Conservation (phyloP, 2,329 filamentous ascomycete genomes). For the Fusarium cyanostomum region DNA sequence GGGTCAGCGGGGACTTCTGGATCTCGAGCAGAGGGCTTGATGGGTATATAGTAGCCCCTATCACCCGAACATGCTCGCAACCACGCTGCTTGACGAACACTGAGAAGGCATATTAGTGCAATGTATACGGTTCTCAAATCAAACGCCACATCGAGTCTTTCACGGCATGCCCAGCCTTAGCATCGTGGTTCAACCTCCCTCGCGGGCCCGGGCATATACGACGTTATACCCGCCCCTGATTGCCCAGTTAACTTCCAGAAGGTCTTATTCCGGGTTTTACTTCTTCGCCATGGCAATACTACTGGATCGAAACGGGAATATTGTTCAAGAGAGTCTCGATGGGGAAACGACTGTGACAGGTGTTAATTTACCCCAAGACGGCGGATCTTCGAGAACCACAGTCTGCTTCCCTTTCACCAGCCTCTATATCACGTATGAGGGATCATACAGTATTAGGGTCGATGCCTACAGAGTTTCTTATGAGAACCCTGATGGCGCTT, state of each 20-base stretch:
- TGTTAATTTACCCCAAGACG: constrained; percentile 7
- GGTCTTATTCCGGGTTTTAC: constrained; percentile 10
- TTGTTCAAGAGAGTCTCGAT: constrained; percentile 32
- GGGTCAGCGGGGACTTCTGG: neutral
- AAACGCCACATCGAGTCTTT: neutral
- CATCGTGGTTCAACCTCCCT: constrained; percentile 42
- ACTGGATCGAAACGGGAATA: constrained; percentile 22
- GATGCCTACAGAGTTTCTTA: constrained; percentile 42
- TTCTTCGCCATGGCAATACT: constrained; percentile 45
- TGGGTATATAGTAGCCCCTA: constrained; percentile 2
- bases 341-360: constrained; percentile 35
- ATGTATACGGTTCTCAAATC: neutral
- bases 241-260: constrained; percentile 21
- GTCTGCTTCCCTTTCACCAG: constrained; percentile 42
- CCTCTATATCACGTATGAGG: constrained; percentile 35
- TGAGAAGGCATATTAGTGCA: constrained; percentile 15
- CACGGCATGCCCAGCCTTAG: constrained; percentile 23
- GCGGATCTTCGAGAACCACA: constrained; percentile 6
- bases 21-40: neutral
- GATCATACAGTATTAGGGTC: constrained; percentile 42
- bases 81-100: neutral
- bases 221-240: constrained; percentile 39
- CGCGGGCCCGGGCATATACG: constrained; percentile 20
- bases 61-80: constrained; percentile 12
- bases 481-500: constrained; percentile 15